These are phyloP conservation scores for Dactylellina leptospora DNA, from an alignment of 2,329 filamentous ascomycete species.

Conservation along the genomic window DNA sequence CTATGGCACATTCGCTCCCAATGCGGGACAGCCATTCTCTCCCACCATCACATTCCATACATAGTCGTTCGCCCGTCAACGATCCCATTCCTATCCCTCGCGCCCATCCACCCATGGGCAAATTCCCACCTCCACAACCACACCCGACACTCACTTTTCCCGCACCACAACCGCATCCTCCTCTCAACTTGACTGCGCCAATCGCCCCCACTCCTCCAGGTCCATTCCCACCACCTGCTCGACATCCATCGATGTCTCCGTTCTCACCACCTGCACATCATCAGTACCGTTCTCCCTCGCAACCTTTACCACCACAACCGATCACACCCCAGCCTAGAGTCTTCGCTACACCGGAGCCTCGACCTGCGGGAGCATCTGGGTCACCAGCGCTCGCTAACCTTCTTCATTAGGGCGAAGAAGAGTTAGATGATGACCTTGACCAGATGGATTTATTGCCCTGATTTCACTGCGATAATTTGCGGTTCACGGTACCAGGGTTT, in stretches of 20 bases:
- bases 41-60: constrained; percentile 18
- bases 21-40: constrained; percentile 38
- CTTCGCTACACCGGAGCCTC: constrained; percentile 47
- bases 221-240: constrained; percentile 11
- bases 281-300: constrained; percentile 40
- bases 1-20: constrained; percentile 36
- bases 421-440: constrained; percentile 17
- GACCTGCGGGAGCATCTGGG: constrained; percentile 55
- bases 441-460: constrained; percentile 25
- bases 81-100: constrained; percentile 4
- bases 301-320: constrained; percentile 33
- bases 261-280: constrained; percentile 45
- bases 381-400: constrained; percentile 58
- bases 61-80: constrained; percentile 27
- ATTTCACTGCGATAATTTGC: background rate
- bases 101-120: constrained; percentile 34
- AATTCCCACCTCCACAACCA: constrained; percentile 43
- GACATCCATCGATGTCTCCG: constrained; percentile 37
- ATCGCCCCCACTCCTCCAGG: constrained; percentile 43
- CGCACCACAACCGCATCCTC: constrained; percentile 7
- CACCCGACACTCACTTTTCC: constrained; percentile 4
- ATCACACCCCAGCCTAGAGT: constrained; percentile 33
- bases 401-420: constrained; percentile 54
- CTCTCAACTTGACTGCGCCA: constrained; percentile 24
- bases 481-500: background rate